Evolutionary conservation across 1,139 yeast genomes (phyloP).

Genomic region (Kurtzmaniella quercitrusa): DNA sequence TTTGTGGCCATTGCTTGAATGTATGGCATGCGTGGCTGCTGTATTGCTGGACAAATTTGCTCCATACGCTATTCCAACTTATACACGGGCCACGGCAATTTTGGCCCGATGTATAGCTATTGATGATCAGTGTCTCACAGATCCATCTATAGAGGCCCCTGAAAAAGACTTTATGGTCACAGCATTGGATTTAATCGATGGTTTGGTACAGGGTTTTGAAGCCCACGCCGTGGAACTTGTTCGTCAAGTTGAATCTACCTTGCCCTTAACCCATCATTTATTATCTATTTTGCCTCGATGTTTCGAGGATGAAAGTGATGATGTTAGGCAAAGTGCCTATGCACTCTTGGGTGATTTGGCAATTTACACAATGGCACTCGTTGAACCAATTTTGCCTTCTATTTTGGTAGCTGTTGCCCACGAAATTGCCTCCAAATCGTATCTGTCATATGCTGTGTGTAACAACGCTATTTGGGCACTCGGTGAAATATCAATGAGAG

Average conservation of each 20-base stretch:
- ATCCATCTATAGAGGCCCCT: constrained; percentile 71
- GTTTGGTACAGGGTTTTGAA: constrained; percentile 85
- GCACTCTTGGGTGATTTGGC: constrained; percentile 89
- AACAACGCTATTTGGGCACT: constrained; percentile 93
- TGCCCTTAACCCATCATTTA: constrained; percentile 29
- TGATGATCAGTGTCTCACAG: constrained; percentile 61
- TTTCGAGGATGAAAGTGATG: constrained; percentile 71
- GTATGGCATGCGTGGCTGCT: constrained; percentile 89
- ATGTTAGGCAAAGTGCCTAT: constrained; percentile 89
- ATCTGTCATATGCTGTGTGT: constrained; percentile 57
- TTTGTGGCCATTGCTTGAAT: constrained; percentile 88
- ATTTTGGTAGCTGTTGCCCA: constrained; percentile 64
- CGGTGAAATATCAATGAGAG: constrained; percentile 77
- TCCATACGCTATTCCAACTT: constrained; percentile 89
- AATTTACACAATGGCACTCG: constrained; percentile 51
- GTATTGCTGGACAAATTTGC: constrained; percentile 80
- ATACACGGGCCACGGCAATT: constrained; percentile 70
- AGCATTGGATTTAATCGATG: constrained; percentile 84
- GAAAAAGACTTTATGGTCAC: constrained; percentile 91
- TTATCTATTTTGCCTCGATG: constrained; percentile 66
- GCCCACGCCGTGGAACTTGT: constrained; percentile 58
- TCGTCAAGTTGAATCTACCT: constrained; percentile 18
- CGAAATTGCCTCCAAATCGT: constrained; percentile 55
- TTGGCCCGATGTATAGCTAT: constrained; percentile 63
- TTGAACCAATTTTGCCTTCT: constrained; percentile 54